Evolutionary conservation across 2,329 filamentous ascomycete species (phyloP).

Genomic region (Hypocreales sp.): DNA sequence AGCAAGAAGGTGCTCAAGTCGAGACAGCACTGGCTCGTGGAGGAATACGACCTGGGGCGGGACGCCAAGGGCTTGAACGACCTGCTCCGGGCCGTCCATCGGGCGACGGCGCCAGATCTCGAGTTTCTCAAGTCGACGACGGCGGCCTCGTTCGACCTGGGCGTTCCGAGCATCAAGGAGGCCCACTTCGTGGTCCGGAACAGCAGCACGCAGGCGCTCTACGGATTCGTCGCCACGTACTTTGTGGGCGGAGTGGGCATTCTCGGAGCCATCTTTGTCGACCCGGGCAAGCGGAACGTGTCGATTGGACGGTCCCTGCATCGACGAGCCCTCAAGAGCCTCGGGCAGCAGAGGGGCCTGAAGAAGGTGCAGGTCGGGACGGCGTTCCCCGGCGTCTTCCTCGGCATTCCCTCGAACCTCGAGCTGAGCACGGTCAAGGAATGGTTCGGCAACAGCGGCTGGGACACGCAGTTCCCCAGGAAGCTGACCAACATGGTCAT

Average conservation of each 20-base stretch:
- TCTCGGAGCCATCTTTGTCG: slow-evolving; percentile 78
- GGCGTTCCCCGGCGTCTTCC: slow-evolving; percentile 69
- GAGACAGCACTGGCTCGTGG: slow-evolving; percentile 90
- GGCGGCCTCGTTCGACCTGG: slow-evolving; percentile 62
- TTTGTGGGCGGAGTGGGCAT: slow-evolving; percentile 58
- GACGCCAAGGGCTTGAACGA: slow-evolving; percentile 60
- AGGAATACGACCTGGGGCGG: slow-evolving; percentile 67
- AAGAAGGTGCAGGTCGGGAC: slow-evolving; percentile 72
- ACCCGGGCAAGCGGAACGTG: slow-evolving; percentile 69
- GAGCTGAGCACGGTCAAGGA: slow-evolving; percentile 34
- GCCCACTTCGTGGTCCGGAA: slow-evolving; percentile 87
- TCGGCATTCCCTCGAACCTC: slow-evolving; percentile 56
- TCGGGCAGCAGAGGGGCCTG: slow-evolving; percentile 54
- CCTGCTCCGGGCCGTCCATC: slow-evolving; percentile 56
- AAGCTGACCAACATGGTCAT: slow-evolving; percentile 54
- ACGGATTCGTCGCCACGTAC: slow-evolving; percentile 86
- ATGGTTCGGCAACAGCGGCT: slow-evolving; percentile 85
- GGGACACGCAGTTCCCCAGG: slow-evolving; percentile 54
- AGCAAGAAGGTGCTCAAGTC: slow-evolving; percentile 78
- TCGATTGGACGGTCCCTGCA: slow-evolving; percentile 86
- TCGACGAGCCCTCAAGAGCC: slow-evolving; percentile 62
- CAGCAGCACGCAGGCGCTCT: slow-evolving; percentile 78
- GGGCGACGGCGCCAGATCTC: slow-evolving; percentile 49
- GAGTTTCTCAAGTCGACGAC: slow-evolving; percentile 55
- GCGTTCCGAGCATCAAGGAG: slow-evolving; percentile 56